phyloP scores from a whole-genome alignment of 495 filamentous ascomycete species.

The Jackrogersella minutella region DNA sequence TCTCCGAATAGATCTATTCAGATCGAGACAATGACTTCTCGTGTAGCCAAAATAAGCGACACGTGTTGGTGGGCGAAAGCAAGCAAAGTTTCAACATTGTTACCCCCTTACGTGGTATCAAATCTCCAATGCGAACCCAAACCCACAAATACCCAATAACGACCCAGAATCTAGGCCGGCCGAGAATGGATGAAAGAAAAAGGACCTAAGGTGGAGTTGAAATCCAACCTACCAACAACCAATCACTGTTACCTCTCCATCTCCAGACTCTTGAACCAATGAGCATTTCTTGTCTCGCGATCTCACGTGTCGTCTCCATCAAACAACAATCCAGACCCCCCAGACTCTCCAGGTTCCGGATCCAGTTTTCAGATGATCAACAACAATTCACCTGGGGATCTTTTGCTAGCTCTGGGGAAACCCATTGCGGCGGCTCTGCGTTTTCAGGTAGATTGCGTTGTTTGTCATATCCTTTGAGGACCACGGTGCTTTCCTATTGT shows the following conservation, averaged over 20 bases:
- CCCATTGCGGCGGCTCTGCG: conserved; percentile 1
- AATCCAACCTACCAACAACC: conserved; percentile 3
- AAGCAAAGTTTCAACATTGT: conserved; percentile 24
- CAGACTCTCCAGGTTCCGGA: conserved; percentile 8
- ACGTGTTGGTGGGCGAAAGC: conserved; percentile 22
- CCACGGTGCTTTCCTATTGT: not conserved
- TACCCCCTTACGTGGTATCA: conserved; percentile 21
- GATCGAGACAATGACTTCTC: not conserved
- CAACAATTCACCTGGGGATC: conserved; percentile 4
- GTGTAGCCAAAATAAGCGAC: conserved; percentile 24
- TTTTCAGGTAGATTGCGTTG: conserved; percentile 11
- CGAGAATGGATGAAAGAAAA: conserved; percentile 5
- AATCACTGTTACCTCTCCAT: conserved; percentile 16
- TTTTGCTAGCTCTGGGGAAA: not conserved
- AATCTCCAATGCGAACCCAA: conserved; percentile 9
- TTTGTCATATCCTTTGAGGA: conserved; percentile 14
- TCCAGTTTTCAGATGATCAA: conserved; percentile 7
- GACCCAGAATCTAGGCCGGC: conserved; percentile 16
- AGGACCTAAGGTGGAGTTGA: conserved; percentile 15
- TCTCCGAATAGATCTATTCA: conserved; percentile 1
- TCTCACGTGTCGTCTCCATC: conserved; percentile 21
- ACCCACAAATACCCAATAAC: conserved; percentile 5
- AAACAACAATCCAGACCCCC: conserved; percentile 11
- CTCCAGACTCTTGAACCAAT: conserved; percentile 16
- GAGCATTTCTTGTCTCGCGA: not conserved